These are phyloP conservation scores for Populus hybrid DNA, from an alignment of 441 rosid genomes.

Conservation along the genomic window DNA sequence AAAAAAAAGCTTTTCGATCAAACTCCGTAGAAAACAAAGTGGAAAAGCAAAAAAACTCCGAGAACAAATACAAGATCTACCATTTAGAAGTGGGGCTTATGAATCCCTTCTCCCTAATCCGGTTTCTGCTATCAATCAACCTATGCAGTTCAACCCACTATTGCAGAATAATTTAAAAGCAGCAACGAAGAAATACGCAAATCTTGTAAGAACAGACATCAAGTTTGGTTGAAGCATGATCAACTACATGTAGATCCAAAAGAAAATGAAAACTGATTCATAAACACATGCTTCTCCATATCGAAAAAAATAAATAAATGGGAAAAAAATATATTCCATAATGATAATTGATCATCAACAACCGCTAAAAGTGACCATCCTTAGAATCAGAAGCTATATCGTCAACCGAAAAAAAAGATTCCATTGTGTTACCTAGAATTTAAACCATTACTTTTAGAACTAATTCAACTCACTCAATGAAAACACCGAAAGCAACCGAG, in stretches of 20 bases:
- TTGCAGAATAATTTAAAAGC: neutral
- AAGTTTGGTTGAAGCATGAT: neutral
- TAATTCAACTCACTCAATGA: neutral
- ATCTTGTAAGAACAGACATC: neutral
- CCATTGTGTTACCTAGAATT: neutral
- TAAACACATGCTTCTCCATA: neutral
- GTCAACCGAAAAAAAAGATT: neutral
- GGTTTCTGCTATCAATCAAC: neutral
- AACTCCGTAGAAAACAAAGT: neutral
- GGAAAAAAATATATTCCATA: neutral
- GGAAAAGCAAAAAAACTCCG: neutral
- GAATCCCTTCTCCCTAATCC: neutral
- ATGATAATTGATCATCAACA: constrained; percentile 3
- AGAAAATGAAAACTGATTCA: neutral
- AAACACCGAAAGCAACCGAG: constrained; percentile 4
- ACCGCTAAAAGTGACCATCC: constrained; percentile 4
- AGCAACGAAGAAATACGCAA: neutral
- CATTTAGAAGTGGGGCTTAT: neutral
- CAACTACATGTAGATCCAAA: neutral
- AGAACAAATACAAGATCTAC: neutral
- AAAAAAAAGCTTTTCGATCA: neutral
- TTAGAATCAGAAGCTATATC: constrained; percentile 9
- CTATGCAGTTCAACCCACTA: neutral
- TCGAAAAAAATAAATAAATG: neutral
- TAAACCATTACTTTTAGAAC: neutral